A percentile compares a stretch with the other conserved stretches of the same genome.
Conservation (phyloP, 306 rosid genomes). For the Ceratonia siliqua region DNA sequence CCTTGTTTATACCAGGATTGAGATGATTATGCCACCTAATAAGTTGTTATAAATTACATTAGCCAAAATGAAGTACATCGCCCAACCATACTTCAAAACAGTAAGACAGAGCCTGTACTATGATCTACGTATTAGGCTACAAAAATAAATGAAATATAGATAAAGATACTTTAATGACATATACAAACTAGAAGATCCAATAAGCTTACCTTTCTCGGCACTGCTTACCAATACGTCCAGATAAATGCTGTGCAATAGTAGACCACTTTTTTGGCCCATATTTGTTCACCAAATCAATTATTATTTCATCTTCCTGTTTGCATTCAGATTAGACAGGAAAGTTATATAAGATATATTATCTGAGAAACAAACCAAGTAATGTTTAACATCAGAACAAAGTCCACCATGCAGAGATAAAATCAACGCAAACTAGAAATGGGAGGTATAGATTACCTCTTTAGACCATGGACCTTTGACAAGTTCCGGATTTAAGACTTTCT, state of each 20-base stretch:
- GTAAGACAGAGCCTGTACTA: slow-evolving; percentile 3
- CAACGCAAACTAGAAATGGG: neutral
- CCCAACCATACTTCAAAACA: slow-evolving; percentile 25
- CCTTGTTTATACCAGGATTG: slow-evolving; percentile 91
- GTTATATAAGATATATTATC: slow-evolving; percentile 13
- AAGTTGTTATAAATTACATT: slow-evolving; percentile 25
- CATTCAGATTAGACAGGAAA: slow-evolving; percentile 32
- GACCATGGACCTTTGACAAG: slow-evolving; percentile 98
- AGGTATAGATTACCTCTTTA: slow-evolving; percentile 89
- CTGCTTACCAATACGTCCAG: slow-evolving; percentile 97
- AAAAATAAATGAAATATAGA: neutral
- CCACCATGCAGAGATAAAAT: slow-evolving; percentile 24
- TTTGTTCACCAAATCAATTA: slow-evolving; percentile 69
- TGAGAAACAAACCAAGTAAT: neutral
- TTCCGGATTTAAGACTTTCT: slow-evolving; percentile 96
- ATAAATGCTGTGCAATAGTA: slow-evolving; percentile 84
- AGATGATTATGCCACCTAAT: slow-evolving; percentile 98
- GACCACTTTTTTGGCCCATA: slow-evolving; percentile 98
- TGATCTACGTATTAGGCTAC: neutral
- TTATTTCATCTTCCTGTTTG: slow-evolving; percentile 88
- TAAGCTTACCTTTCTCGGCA: slow-evolving; percentile 83
- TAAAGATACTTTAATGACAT: neutral
- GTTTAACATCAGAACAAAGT: neutral
- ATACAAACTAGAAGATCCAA: slow-evolving; percentile 5
- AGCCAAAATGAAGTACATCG: slow-evolving; percentile 10